Evolutionary conservation across 495 filamentous ascomycete species (phyloP).

Genomic region (Aspergillus sclerotiicarbonarius): DNA sequence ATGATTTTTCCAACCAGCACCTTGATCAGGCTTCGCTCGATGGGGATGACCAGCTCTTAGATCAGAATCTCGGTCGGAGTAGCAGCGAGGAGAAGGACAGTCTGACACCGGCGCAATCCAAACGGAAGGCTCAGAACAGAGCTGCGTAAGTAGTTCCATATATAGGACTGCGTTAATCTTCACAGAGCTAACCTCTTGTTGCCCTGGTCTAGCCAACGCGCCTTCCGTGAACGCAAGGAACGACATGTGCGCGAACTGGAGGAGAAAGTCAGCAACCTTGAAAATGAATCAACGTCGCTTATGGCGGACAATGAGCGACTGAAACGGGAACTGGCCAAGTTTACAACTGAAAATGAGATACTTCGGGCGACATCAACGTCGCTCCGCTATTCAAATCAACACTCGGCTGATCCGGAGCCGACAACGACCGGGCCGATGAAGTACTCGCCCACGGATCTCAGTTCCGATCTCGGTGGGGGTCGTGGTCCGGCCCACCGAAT

Average conservation of each 20-base stretch:
- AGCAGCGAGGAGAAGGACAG: conserved; percentile 68
- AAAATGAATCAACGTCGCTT: conserved; percentile 53
- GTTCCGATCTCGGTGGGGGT: conserved; percentile 32
- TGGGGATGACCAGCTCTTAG: conserved; percentile 27
- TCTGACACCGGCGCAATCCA: conserved; percentile 73
- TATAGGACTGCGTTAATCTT: background rate
- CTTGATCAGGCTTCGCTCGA: conserved; percentile 31
- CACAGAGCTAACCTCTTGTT: conserved; percentile 5
- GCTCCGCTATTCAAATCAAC: conserved; percentile 21
- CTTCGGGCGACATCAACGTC: conserved; percentile 69
- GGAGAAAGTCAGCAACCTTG: conserved; percentile 72
- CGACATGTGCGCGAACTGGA: conserved; percentile 91
- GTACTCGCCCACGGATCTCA: conserved; percentile 72
- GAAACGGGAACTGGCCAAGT: conserved; percentile 74
- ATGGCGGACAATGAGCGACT: conserved; percentile 79
- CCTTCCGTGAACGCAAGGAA: conserved; percentile 96
- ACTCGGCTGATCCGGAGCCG: conserved; percentile 25
- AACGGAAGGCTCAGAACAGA: conserved; percentile 93
- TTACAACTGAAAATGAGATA: conserved; percentile 89
- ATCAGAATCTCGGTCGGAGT: conserved; percentile 32
- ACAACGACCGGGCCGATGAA: conserved; percentile 64
- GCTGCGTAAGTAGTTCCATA: conserved; percentile 73
- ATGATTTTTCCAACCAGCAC: conserved; percentile 25
- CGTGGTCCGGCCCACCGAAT: conserved; percentile 64
- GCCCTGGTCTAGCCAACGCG: conserved; percentile 67